Base-by-base conservation (phyloP, 495 filamentous ascomycete species). In the Xylaria palmicola region DNA sequence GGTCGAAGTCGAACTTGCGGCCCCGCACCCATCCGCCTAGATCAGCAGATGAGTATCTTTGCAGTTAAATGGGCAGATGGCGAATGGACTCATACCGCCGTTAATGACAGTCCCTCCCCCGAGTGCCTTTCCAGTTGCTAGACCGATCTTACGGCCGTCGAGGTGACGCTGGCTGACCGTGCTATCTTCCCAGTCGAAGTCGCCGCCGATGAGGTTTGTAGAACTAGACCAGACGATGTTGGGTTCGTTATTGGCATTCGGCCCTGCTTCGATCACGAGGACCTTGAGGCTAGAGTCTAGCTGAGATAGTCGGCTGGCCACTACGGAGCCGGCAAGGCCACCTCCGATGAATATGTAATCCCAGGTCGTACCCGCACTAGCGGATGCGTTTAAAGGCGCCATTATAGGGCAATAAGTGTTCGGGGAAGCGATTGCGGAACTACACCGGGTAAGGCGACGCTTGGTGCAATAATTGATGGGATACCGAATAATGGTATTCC, bases 121-220 rank as follows among this genome's bases (percentile, higher is more conserved):
- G 3, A 80, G 68, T 0, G 70, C 64, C 50, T 77, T 78, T 0
- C 79, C 79, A 20, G 64, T 68, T 10, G 75, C 69, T 63, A 72
- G 67, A 22, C 62, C 63, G 20, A 77, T 64, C 30, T 67, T 59
- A 19, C 77, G 77, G 22, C 72, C 56, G 13, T 74, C 47, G 8
- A 67, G 67, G 64, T 75, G 65, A 29, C 58, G 29, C 57, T 81
- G 79, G 20, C 69, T 72, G 0, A 60, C 68, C 7, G 48, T 41
- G 4, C 36, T 57, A 22, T 62, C 40, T 19, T 45, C 37, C 70
- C 72, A 81, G 47, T 81, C 73, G 6, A 75, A 65, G 1, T 60
- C 30, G 0, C 58, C 56, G 3, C 66, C 70, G 17, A 63, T 49
- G 7, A 56, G 64, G 52, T 43, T 66, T 19, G 40, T 63, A 8